Percentiles rank a stretch among this genome's conserved stretches.
Conservation (phyloP, 306 rosid genomes). For the Begonia fuchsioides region DNA sequence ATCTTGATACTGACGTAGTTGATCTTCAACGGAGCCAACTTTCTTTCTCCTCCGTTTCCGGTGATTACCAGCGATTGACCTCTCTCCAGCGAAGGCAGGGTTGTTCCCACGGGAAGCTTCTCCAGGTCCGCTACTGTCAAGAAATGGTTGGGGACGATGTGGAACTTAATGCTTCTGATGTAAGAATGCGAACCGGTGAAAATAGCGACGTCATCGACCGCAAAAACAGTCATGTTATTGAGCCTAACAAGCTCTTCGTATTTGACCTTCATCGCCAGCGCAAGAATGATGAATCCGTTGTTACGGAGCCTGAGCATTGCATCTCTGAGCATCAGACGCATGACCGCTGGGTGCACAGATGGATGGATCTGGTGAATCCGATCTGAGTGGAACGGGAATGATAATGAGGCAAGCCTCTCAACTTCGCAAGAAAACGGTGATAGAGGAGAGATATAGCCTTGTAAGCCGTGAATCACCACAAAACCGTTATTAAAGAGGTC, state of each 20-base stretch:
- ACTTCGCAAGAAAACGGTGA: conserved; percentile 56
- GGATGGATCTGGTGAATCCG: conserved; percentile 8
- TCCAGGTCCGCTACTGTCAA: conserved; percentile 40
- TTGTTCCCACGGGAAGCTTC: conserved; percentile 44
- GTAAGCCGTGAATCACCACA: conserved; percentile 46
- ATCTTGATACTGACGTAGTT: conserved; percentile 49
- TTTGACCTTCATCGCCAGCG: conserved; percentile 46
- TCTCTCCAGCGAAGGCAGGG: conserved; percentile 39
- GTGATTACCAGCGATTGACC: conserved; percentile 42
- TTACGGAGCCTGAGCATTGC: conserved; percentile 60
- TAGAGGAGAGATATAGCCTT: conserved; percentile 41
- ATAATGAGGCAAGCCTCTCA: conserved; percentile 38
- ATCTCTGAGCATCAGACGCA: conserved; percentile 52
- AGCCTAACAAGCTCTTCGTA: conserved; percentile 44
- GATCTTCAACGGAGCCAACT: conserved; percentile 36
- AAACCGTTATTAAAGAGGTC: conserved; percentile 46
- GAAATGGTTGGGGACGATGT: conserved; percentile 47
- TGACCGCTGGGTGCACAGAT: conserved; percentile 23
- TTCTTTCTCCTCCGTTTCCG: conserved; percentile 25
- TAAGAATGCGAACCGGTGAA: conserved; percentile 59
- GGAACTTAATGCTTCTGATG: conserved; percentile 42
- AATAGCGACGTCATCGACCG: conserved; percentile 46
- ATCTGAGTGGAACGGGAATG: conserved; percentile 45
- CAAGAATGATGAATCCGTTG: conserved; percentile 49
- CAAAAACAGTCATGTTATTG: conserved; percentile 50